Conservation (phyloP, 192 early-diverging fungal genomes). For the Gryganskiella cystojenkinii region DNA sequence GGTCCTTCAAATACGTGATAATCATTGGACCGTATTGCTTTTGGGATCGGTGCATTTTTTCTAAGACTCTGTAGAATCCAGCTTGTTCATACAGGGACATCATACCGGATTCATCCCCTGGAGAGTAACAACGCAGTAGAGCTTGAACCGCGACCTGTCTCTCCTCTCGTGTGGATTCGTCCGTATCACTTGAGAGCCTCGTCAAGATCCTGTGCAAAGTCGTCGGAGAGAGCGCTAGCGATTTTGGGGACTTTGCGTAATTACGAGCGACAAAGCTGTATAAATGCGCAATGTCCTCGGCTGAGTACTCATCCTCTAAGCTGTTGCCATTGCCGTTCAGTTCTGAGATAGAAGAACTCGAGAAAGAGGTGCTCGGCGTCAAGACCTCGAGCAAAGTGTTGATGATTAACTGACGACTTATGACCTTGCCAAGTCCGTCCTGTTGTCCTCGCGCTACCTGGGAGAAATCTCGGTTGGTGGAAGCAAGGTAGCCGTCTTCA, state of each 20-base stretch:
- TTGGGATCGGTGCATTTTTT: slow-evolving; percentile 64
- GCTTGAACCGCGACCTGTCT: slow-evolving; percentile 65
- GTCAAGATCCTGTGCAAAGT: slow-evolving; percentile 63
- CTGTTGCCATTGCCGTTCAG: slow-evolving; percentile 10
- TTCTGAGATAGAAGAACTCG: slow-evolving; percentile 27
- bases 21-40: slow-evolving; percentile 66
- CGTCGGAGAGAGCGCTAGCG: slow-evolving; percentile 63
- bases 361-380: slow-evolving; percentile 47
- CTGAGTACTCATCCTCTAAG: slow-evolving; percentile 34
- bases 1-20: slow-evolving; percentile 65
- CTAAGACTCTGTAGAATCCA: slow-evolving; percentile 66
- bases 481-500: slow-evolving; percentile 66
- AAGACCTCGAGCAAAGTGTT: slow-evolving; percentile 69
- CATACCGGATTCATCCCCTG: slow-evolving; percentile 62
- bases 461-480: slow-evolving; percentile 36
- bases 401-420: slow-evolving; percentile 68
- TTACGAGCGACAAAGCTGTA: slow-evolving; percentile 68
- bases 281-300: slow-evolving; percentile 54
- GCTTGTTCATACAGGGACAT: slow-evolving; percentile 63
- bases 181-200: slow-evolving; percentile 56
- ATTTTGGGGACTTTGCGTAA: slow-evolving; percentile 65
- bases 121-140: slow-evolving; percentile 63
- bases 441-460: slow-evolving; percentile 57
- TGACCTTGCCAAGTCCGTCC: slow-evolving; percentile 61
- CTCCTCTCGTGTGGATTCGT: slow-evolving; percentile 59